Percentiles rank a stretch among this genome's conserved stretches.
These are phyloP conservation scores for Rosa lucieae DNA, from an alignment of 306 rosid genomes.

Conservation along the genomic window DNA sequence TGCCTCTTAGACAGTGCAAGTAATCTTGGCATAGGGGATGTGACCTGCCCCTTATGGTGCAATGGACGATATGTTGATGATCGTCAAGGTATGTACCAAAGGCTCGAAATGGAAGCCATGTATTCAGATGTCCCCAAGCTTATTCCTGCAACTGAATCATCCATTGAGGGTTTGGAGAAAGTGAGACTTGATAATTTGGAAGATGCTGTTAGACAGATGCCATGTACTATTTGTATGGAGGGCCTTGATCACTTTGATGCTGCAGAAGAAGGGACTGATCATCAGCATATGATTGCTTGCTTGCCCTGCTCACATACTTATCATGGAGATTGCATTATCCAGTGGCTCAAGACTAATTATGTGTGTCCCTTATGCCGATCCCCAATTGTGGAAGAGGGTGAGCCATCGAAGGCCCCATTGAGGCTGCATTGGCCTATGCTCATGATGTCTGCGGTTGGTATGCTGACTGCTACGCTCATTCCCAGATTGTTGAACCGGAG, in stretches of 20 bases:
- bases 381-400: background rate
- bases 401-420: background rate
- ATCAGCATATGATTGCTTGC: background rate
- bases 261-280: background rate
- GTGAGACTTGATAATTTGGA: background rate
- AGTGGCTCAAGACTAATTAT: background rate
- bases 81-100: background rate
- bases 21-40: background rate
- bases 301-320: background rate
- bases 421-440: background rate
- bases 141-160: background rate
- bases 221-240: background rate
- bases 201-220: background rate
- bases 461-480: background rate
- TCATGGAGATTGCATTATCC: background rate
- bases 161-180: too few relatives aligned
- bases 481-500: background rate
- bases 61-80: background rate
- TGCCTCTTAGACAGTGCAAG: too few relatives aligned
- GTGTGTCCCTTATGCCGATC: background rate
- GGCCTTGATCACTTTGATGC: background rate
- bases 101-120: background rate
- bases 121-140: too few relatives aligned
- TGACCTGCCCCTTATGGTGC: background rate
- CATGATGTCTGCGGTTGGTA: background rate